Evolutionary conservation across 1,284 basidiomycete species (phyloP).

Genomic region (Ustilago xerochloae): DNA sequence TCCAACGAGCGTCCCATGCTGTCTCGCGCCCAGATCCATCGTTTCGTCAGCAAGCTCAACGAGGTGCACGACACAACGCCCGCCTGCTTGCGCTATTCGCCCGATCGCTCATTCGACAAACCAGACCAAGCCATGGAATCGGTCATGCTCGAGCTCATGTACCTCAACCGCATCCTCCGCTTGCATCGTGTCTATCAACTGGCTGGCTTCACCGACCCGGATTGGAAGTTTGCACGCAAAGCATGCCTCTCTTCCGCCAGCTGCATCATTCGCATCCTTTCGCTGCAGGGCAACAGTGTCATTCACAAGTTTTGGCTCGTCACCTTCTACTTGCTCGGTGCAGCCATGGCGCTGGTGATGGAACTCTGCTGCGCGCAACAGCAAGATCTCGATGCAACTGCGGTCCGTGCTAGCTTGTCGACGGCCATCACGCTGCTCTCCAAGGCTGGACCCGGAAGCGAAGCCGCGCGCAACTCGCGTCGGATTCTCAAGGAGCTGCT

Average conservation of each 20-base stretch:
- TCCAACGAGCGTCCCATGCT: constrained; percentile 34
- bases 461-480: constrained; percentile 47
- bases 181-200: constrained; percentile 62
- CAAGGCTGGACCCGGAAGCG: constrained; percentile 37
- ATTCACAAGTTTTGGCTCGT: constrained; percentile 62
- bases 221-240: constrained; percentile 48
- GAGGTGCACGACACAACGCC: constrained; percentile 54
- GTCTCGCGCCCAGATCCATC: constrained; percentile 37
- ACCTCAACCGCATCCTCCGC: constrained; percentile 63
- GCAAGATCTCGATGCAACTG: constrained; percentile 29
- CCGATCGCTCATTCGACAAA: constrained; percentile 52
- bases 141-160: constrained; percentile 60
- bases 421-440: constrained; percentile 38
- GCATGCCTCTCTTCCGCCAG: constrained; percentile 44
- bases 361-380: constrained; percentile 46
- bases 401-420: constrained; percentile 21
- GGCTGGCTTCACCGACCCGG: constrained; percentile 52
- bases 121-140: constrained; percentile 55
- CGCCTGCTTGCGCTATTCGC: constrained; percentile 55
- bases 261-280: constrained; percentile 45
- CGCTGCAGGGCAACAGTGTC: constrained; percentile 43
- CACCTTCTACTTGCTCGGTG: constrained; percentile 60
- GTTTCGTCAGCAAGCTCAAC: constrained; percentile 47
- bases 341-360: constrained; percentile 50
- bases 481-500: constrained; percentile 43